Evolutionary conservation across 305 asterid species (phyloP), one percentile per base, ranked within the genome.

Genomic region (Fraxinus greggii): DNA sequence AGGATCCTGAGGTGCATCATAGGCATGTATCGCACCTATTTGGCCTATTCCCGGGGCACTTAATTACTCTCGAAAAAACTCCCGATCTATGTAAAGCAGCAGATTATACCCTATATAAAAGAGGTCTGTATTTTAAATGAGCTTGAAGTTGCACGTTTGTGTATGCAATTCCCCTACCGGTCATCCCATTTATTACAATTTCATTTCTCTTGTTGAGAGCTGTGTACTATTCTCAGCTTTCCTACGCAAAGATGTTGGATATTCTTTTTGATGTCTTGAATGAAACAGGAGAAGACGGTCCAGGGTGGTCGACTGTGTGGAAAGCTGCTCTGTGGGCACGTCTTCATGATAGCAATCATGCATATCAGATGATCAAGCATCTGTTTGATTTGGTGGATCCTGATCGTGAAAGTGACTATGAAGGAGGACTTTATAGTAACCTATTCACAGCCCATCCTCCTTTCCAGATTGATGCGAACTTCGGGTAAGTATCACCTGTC

Each of bases 291-390:
- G 94, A 87, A 86, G 89, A 89, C 32, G 98, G 97, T 73, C 98
- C 96, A 13, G 97, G 97, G 76, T 91, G 98, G 97, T 94, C 97
- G 4, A 91, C 97, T 5, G 84, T 89, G 29, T 94, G 97, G 97
- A 94, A 92, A 89, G 81, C 90, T 17, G 89, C 95, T 40, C 74
- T 91, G 28, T 90, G 95, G 97, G 94, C 94, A 0, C 97, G 92
- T 19, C 95, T 94, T 84, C 92, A 79, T 32, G 81, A 92, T 82
- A 90, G 92, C 40, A 89, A 89, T 79, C 89, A 89, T 56, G 90
- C 98, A 32, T 92, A 91, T 76, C 87, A 86, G 13, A 94, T 94
- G 98, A 89, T 94, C 5, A 92, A 90, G 80, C 97, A 90, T 86
- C 78, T 90, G 13, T 92, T 94, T 45, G 87, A 84, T 84, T 85